Base-by-base conservation (phyloP, 768 basidiomycete species). In the Panaeolus cyanescens region DNA sequence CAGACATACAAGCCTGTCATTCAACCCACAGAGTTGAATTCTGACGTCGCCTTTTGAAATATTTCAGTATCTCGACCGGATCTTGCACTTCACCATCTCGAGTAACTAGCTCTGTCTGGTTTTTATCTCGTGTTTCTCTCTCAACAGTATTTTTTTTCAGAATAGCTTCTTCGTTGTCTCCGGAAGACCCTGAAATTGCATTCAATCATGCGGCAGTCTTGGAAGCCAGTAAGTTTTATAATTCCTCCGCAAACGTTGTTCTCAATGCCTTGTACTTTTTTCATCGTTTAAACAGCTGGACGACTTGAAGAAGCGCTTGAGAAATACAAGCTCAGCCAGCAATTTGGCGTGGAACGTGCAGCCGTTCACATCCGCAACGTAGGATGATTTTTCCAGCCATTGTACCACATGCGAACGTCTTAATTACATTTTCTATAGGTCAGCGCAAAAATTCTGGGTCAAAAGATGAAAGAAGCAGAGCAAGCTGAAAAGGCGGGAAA, bases 171-270 rank as follows among this genome's bases (percentile, higher is more conserved):
- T 86, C 88, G n/a, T 83, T 95, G 67, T 84, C 89, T 61, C 93
- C 93, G 50, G 90, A 93, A 73, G 93, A 95, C 79, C 88, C 91
- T 72, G 93, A 95, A 73, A 93, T 95, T 69, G 88, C 91, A 15
- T 95, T 94, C 81, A 95, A 95, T 78, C 84, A 93, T 61, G 93
- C 91, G 55, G 93, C 92, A 45, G 92, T 95, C 67, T 82, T 95
- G 62, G 93, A 95, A 87, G 93, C 93, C 59, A 85, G 93, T 92
- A 67, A 67, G 88, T 81, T 59, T 62, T 45, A 59, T 56, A 39
- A 13, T 34, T 59, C 53, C 32, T 50, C 57, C 50, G 59, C 55
- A 53, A 34, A 62, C 54, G 64, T 56, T 61, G 59, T 60, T 58
- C 65, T 63, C 53, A 68, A 37, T 55, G 59, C 64, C 65, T 59